phyloP scores from a whole-genome alignment of 2,329 filamentous ascomycete species.

The Coleophoma eucalyptorum region DNA sequence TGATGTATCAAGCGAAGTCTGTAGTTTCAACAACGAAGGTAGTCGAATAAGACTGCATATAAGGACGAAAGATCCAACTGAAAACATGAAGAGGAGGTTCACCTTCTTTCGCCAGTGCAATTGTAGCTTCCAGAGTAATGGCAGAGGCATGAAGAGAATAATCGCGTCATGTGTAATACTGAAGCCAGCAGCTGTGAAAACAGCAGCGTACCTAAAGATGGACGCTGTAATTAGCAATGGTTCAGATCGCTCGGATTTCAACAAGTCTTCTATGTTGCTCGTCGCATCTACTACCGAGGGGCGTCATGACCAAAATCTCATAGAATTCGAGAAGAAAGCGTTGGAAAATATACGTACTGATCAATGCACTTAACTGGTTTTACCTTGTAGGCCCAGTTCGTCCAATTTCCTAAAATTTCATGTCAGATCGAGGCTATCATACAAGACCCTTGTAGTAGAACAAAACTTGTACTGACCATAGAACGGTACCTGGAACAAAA shows the following conservation, averaged over 20 bases:
- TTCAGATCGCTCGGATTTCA: too few relatives aligned
- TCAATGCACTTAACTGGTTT: slow-evolving; percentile 7
- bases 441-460: too few relatives aligned
- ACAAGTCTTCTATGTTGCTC: too few relatives aligned
- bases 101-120: slow-evolving; percentile 2
- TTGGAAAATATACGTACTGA: too few relatives aligned
- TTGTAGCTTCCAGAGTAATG: slow-evolving; percentile 4
- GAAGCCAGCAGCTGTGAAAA: slow-evolving; percentile 3
- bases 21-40: slow-evolving; percentile 3
- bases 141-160: slow-evolving; percentile 8
- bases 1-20: slow-evolving; percentile 4
- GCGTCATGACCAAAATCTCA: too few relatives aligned
- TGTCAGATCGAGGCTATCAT: too few relatives aligned
- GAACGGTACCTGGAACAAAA: too few relatives aligned
- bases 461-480: too few relatives aligned
- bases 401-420: slow-evolving; percentile 1
- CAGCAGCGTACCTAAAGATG: neutral
- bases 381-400: slow-evolving; percentile 9
- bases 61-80: slow-evolving; percentile 9
- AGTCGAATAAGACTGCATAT: slow-evolving; percentile 6
- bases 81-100: slow-evolving; percentile 8
- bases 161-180: slow-evolving; percentile 6
- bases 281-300: too few relatives aligned
- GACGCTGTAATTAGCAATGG: too few relatives aligned
- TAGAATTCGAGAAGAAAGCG: too few relatives aligned